Conservation (phyloP, 2,329 filamentous ascomycete genomes). For the Talaromyces amestolkiae region DNA sequence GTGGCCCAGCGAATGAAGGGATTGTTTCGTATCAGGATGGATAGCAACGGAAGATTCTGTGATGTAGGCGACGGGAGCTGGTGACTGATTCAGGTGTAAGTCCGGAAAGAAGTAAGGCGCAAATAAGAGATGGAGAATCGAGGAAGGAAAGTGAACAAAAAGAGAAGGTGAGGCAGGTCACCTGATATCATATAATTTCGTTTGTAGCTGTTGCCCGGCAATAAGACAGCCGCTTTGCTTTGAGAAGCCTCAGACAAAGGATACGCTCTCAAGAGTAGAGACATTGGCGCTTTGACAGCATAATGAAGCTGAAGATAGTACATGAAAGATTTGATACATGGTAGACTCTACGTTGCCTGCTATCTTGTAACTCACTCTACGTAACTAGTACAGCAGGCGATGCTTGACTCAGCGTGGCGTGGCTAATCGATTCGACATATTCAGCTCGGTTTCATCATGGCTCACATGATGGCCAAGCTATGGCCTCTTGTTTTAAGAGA, state of each 20-base stretch:
- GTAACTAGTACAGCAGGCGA: not conserved
- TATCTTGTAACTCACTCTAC: not conserved
- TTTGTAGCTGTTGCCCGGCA: not conserved
- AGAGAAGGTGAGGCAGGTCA: not conserved
- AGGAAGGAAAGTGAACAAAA: not conserved
- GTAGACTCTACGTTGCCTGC: not conserved
- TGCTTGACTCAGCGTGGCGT: constrained; percentile 8
- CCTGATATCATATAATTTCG: constrained; percentile 2
- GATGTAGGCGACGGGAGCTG: not conserved
- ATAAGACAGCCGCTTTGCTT: no score
- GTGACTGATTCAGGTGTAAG: not conserved
- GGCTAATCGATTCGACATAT: not conserved
- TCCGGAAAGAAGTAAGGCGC: not conserved
- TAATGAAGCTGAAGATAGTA: not conserved
- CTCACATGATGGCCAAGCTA: not conserved
- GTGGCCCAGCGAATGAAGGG: no score
- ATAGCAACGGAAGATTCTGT: not conserved
- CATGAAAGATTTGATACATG: not conserved
- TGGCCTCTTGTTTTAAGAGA: not conserved
- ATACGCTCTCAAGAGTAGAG: not conserved
- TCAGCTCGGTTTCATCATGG: not conserved
- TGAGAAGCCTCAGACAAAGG: not conserved
- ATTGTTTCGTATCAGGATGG: not conserved
- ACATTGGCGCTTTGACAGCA: not conserved
- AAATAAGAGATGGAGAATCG: not conserved